Evolutionary conservation across 176 grass and related monocot species (phyloP).

Genomic region (Bolboschoenus planiculmis): DNA sequence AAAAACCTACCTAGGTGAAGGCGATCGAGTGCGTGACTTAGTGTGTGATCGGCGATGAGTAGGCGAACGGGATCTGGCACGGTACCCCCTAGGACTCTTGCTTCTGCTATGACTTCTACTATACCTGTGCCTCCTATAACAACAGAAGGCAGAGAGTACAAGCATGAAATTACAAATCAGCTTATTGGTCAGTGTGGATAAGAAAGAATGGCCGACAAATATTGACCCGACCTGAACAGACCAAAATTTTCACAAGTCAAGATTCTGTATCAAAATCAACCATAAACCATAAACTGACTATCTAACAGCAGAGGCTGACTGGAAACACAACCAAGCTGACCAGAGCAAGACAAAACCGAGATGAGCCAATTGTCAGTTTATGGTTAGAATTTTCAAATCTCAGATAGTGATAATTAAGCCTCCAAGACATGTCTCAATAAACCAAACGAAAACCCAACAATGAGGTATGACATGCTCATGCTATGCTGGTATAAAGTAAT

Average conservation of each 20-base stretch:
- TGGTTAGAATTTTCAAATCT: neutral
- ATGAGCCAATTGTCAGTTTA: neutral
- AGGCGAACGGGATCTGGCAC: slow-evolving; percentile 31
- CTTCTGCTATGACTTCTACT: slow-evolving; percentile 75
- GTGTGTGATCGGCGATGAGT: slow-evolving; percentile 13
- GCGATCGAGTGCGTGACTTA: slow-evolving; percentile 41
- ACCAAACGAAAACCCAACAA: neutral
- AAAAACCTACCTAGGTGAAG: slow-evolving; percentile 43
- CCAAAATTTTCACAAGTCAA: neutral
- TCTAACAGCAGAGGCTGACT: neutral
- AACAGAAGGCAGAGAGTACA: slow-evolving; percentile 17
- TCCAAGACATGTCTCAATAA: neutral
- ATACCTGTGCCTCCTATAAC: slow-evolving; percentile 51
- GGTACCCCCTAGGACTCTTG: slow-evolving; percentile 48
- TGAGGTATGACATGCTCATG: neutral
- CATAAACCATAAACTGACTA: neutral
- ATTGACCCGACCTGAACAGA: neutral
- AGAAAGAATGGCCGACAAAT: neutral
- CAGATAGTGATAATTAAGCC: neutral
- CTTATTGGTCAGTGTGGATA: neutral
- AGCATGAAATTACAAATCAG: neutral
- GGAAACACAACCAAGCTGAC: neutral
- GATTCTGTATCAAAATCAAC: neutral
- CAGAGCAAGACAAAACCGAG: neutral
- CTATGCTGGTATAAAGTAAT: neutral